phyloP scores from a whole-genome alignment of 495 filamentous ascomycete species.

The Lophiostoma macrostomum region DNA sequence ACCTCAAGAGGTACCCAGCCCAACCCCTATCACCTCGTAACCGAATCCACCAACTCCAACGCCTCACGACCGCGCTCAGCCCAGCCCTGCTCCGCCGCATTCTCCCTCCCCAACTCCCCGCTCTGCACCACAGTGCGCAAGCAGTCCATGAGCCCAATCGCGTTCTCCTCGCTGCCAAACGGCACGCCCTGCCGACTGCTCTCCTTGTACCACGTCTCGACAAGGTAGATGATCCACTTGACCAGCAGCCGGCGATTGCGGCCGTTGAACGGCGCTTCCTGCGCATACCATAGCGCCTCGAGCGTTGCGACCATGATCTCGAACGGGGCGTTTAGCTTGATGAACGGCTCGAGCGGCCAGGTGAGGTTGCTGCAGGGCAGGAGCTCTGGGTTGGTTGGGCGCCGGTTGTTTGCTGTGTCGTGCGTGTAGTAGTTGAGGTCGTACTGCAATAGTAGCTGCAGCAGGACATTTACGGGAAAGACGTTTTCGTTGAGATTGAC shows the following conservation, averaged over 20 bases:
- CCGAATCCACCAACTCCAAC: conserved; percentile 23
- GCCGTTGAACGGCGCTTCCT: conserved; percentile 79
- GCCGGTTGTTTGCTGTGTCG: conserved; percentile 38
- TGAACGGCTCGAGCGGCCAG: conserved; percentile 81
- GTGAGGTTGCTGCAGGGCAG: conserved; percentile 47
- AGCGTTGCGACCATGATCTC: conserved; percentile 73
- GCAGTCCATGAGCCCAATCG: conserved; percentile 31
- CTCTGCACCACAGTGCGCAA: conserved; percentile 26
- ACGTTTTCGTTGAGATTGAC: conserved; percentile 73
- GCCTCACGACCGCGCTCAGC: conserved; percentile 21
- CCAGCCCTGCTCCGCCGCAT: conserved; percentile 18
- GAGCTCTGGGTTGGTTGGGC: conserved; percentile 51
- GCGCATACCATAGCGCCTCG: conserved; percentile 77
- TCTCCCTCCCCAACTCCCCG: conserved; percentile 12
- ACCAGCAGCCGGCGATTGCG: conserved; percentile 58
- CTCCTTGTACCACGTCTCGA: conserved; percentile 60
- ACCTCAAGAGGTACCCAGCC: no score
- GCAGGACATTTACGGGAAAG: conserved; percentile 74
- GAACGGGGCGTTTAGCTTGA: conserved; percentile 70
- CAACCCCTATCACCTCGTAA: neutral
- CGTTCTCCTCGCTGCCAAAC: conserved; percentile 42
- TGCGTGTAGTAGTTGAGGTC: conserved; percentile 12
- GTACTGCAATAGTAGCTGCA: conserved; percentile 60
- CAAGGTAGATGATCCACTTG: conserved; percentile 60
- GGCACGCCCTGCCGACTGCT: conserved; percentile 51